Evolutionary conservation across 106 monocot genomes (phyloP).

Genomic region (Allium sativum): DNA sequence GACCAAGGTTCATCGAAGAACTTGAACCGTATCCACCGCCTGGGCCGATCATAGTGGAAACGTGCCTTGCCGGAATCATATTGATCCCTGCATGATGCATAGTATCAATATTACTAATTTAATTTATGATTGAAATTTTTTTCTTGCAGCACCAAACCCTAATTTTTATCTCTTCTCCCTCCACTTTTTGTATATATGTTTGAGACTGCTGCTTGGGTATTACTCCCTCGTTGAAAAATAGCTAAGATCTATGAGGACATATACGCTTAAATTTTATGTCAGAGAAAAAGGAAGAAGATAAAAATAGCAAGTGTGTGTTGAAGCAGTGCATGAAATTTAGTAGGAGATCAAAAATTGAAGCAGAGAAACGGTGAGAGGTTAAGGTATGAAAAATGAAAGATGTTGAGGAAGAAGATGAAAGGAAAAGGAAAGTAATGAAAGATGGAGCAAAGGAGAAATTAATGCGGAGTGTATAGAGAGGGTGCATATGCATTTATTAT

Average conservation of each 20-base stretch:
- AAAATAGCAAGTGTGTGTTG: not conserved
- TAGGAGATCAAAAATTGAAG: not conserved
- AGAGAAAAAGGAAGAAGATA: not conserved
- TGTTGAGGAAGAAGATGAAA: not conserved
- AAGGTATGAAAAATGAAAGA: not conserved
- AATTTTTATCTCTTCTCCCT: conserved; percentile 2
- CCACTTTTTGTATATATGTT: not conserved
- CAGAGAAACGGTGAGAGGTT: not conserved
- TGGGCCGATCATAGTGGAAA: conserved; percentile 45
- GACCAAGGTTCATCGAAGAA: conserved; percentile 48
- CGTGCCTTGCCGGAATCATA: conserved; percentile 54
- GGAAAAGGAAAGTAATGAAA: not conserved
- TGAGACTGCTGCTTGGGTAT: not conserved
- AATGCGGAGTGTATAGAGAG: conserved; percentile 68
- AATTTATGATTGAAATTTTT: too few relatives aligned
- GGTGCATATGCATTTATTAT: conserved; percentile 96
- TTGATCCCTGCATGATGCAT: conserved; percentile 30
- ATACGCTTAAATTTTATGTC: not conserved
- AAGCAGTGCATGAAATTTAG: not conserved
- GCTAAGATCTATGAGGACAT: not conserved
- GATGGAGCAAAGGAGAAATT: not conserved
- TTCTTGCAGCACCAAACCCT: conserved; percentile 27
- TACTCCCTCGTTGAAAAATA: not conserved
- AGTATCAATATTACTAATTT: conserved; percentile 6
- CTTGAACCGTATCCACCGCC: conserved; percentile 26